Evolutionary conservation across 305 asterid species (phyloP).

Genomic region (Solanum chacoense): DNA sequence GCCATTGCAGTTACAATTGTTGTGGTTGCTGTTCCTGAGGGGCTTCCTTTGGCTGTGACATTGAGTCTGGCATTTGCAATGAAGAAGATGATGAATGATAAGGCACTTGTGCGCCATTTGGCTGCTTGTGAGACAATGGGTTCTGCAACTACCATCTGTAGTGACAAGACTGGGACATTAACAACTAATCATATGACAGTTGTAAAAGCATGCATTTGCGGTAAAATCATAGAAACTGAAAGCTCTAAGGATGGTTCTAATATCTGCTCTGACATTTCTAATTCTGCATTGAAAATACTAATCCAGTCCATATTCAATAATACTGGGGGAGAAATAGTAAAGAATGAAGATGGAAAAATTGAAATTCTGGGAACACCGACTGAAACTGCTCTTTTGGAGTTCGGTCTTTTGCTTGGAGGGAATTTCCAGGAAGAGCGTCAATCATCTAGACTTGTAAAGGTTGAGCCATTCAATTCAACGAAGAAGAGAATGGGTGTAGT

Average conservation of each 20-base stretch:
- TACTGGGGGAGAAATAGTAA: constrained; percentile 90
- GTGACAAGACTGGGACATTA: constrained; percentile 95
- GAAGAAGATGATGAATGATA: constrained; percentile 99
- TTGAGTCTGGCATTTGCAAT: constrained; percentile 96
- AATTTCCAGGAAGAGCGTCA: constrained; percentile 55
- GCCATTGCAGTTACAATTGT: constrained; percentile 97
- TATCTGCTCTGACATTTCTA: constrained; percentile 51
- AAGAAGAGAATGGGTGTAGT: constrained; percentile 96
- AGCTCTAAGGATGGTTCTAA: constrained; percentile 27
- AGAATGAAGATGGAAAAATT: constrained; percentile 34
- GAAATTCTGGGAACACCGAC: constrained; percentile 92
- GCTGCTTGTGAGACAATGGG: constrained; percentile 99
- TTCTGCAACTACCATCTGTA: constrained; percentile 89
- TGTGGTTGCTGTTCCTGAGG: constrained; percentile 98
- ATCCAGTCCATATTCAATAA: constrained; percentile 70
- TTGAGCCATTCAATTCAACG: constrained; percentile 85
- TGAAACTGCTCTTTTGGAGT: constrained; percentile 85
- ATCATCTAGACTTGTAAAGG: constrained; percentile 52
- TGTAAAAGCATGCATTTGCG: constrained; percentile 66
- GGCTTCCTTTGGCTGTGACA: constrained; percentile 92
- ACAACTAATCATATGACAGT: constrained; percentile 92
- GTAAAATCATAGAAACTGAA: constrained; percentile 37
- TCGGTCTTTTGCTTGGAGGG: constrained; percentile 80
- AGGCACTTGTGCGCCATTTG: constrained; percentile 91
- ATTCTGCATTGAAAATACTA: constrained; percentile 35